phyloP scores from a whole-genome alignment of 1,284 basidiomycete genomes.

The Trametes pubescens region DNA sequence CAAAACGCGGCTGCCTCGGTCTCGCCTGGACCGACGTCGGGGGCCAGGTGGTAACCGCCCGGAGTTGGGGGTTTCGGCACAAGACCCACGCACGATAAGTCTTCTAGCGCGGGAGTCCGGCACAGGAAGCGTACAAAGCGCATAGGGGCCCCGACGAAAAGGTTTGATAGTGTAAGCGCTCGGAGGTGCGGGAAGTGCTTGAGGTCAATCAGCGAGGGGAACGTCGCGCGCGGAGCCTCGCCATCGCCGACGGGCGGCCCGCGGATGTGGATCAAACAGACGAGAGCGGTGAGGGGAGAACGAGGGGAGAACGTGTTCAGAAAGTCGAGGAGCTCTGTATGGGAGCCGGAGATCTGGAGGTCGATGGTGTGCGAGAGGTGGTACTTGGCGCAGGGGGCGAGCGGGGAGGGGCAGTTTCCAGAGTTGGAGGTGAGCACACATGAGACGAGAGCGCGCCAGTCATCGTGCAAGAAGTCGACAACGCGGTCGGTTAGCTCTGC shows the following conservation, averaged over 20 bases:
- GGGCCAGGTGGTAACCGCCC: not conserved
- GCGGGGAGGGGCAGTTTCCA: not conserved
- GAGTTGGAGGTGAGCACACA: constrained; percentile 2
- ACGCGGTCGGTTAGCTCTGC: constrained; percentile 16
- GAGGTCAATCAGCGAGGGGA: constrained; percentile 8
- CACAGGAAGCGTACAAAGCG: constrained; percentile 10
- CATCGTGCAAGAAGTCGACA: constrained; percentile 19
- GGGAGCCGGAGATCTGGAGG: not conserved
- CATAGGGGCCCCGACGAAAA: not conserved
- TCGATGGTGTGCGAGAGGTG: constrained; percentile 7
- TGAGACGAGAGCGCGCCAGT: constrained; percentile 14
- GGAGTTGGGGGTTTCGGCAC: not conserved
- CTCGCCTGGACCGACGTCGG: no score
- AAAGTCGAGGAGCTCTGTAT: constrained; percentile 8
- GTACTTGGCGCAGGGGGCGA: not conserved
- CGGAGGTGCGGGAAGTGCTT: constrained; percentile 3
- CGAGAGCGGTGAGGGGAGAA: not conserved
- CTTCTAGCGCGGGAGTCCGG: constrained; percentile 8
- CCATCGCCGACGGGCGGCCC: not conserved
- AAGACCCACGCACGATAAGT: not conserved
- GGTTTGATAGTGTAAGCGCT: constrained; percentile 7
- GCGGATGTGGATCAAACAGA: constrained; percentile 7
- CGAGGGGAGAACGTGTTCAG: not conserved
- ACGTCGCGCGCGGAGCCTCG: not conserved
- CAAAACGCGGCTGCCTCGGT: not conserved